Evolutionary conservation across 2,329 filamentous ascomycete species (phyloP).

Genomic region (Huntiella omanensis): DNA sequence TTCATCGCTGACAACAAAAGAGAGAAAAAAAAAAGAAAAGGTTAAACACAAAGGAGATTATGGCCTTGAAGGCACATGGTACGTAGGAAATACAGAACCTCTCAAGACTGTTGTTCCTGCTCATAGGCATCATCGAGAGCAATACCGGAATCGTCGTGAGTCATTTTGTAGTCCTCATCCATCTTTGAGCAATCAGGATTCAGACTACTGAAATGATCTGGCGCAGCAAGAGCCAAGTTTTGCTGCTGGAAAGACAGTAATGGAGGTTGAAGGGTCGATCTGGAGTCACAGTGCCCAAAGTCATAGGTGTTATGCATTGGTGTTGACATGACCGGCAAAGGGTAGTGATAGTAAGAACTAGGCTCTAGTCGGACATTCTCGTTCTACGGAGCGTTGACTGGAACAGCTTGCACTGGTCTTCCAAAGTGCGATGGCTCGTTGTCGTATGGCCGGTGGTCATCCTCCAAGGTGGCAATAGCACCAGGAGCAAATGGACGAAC

Average conservation of each 20-base stretch:
- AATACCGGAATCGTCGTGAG: conserved; percentile 4
- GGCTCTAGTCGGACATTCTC: conserved; percentile 4
- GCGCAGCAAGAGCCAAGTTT: no score
- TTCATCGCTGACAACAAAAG: not conserved
- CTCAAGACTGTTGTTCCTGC: no score
- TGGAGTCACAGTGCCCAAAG: not conserved
- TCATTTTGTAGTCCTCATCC: not conserved
- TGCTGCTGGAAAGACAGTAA: no score
- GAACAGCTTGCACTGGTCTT: conserved; percentile 7
- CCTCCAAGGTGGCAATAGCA: conserved; percentile 11
- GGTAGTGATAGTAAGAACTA: conserved; percentile 3
- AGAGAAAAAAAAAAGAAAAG: no score
- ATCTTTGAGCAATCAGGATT: no score
- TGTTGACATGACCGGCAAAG: not conserved
- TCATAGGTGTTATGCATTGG: not conserved
- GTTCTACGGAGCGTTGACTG: conserved; percentile 11
- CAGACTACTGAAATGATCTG: no score
- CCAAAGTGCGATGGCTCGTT: conserved; percentile 6
- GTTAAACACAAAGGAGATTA: no score
- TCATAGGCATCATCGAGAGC: not conserved
- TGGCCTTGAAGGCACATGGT: no score
- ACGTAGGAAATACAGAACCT: no score
- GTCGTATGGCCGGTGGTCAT: conserved; percentile 8
- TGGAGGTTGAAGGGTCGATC: no score
- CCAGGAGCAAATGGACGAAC: conserved; percentile 10